Evolutionary conservation across 768 basidiomycete genomes (phyloP).

Genomic region (Gloeopeniophorella convolvens): DNA sequence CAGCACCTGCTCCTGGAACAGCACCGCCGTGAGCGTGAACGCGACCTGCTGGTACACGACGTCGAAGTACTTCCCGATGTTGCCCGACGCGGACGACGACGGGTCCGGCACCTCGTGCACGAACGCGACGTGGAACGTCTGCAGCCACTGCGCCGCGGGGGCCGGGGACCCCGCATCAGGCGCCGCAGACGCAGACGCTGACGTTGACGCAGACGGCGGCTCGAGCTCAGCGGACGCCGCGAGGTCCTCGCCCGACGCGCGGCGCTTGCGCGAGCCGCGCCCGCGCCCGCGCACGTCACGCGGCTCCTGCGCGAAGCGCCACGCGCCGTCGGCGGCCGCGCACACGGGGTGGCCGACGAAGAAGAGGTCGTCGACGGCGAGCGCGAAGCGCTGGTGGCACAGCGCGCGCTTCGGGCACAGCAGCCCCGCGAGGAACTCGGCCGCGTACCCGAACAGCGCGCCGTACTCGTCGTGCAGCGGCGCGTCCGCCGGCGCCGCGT

Average conservation of each 20-base stretch:
- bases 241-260: conserved; percentile 24
- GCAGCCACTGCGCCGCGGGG: conserved; percentile 42
- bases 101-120: conserved; percentile 89
- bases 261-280: conserved; percentile 45
- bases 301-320: conserved; percentile 70
- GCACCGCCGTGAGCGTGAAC: conserved; percentile 85
- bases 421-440: conserved; percentile 74
- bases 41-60: conserved; percentile 84
- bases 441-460: conserved; percentile 69
- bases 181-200: too few species aligned
- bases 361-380: conserved; percentile 84
- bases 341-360: conserved; percentile 96
- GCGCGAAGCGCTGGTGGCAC: conserved; percentile 93
- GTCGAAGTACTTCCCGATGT: conserved; percentile 74
- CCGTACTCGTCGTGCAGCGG: conserved; percentile 47
- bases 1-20: conserved; percentile 86
- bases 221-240: conserved; percentile 32
- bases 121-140: conserved; percentile 80
- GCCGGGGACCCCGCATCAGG: neutral
- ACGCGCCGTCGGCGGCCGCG: conserved; percentile 61
- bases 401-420: conserved; percentile 72
- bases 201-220: too few species aligned
- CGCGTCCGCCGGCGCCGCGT: conserved; percentile 23
- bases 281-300: conserved; percentile 45
- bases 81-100: conserved; percentile 73